phyloP scores from a whole-genome alignment of 116 monocot genomes.

The Posidonia oceanica region DNA sequence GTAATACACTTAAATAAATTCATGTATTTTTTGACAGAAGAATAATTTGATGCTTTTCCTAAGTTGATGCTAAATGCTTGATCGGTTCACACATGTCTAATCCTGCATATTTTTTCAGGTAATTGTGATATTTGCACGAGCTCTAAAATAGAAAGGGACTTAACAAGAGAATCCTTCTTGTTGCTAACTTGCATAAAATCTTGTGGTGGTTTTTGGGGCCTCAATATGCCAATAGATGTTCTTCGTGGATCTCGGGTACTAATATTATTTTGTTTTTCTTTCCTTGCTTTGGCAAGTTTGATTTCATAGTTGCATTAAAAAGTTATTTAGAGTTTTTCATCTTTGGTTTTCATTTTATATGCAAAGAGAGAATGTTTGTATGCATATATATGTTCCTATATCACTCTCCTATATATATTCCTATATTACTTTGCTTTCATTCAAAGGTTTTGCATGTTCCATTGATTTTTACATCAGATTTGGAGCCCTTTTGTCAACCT shows the following conservation, averaged over 20 bases:
- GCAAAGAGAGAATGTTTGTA: background rate
- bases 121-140: conserved; percentile 84
- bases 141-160: conserved; percentile 57
- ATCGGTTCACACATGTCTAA: background rate
- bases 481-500: too few relatives aligned
- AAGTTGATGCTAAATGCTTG: too few relatives aligned
- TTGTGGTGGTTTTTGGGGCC: conserved; percentile 80
- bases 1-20: too few relatives aligned
- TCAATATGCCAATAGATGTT: conserved; percentile 89
- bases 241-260: conserved; percentile 92
- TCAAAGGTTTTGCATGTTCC: too few relatives aligned
- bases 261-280: background rate
- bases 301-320: background rate
- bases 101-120: conserved; percentile 27
- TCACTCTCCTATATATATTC: too few relatives aligned
- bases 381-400: too few relatives aligned
- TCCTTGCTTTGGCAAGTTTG: background rate
- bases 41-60: too few relatives aligned
- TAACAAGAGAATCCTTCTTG: conserved; percentile 78
- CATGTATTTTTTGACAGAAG: too few relatives aligned
- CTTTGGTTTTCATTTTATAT: background rate
- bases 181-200: conserved; percentile 75
- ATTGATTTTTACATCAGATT: too few relatives aligned
- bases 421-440: too few relatives aligned
- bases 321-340: conserved; percentile 2